Evolutionary conservation across 2,329 filamentous ascomycete species (phyloP).

Genomic region (Fusarium succisae): DNA sequence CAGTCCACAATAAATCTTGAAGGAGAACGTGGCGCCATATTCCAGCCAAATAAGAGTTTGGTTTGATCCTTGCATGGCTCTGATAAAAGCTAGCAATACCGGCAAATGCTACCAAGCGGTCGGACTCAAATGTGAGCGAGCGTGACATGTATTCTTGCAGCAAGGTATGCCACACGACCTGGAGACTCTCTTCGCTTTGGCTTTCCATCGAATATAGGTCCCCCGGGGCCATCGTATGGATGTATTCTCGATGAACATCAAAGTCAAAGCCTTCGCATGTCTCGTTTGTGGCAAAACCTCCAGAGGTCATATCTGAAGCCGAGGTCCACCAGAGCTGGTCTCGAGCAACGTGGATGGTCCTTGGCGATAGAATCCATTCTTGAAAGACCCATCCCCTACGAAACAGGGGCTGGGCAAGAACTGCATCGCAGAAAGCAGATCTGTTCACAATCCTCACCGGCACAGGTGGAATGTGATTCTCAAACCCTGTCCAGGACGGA

Average conservation of each 20-base stretch:
- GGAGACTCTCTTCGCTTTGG: not conserved
- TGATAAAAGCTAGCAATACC: constrained; percentile 27
- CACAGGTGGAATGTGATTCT: constrained; percentile 1
- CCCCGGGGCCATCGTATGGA: constrained; percentile 11
- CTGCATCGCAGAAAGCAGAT: constrained; percentile 21
- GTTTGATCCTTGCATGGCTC: not conserved
- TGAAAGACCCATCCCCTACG: constrained; percentile 32
- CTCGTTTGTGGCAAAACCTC: constrained; percentile 23
- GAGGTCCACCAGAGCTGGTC: constrained; percentile 36
- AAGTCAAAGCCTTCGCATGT: constrained; percentile 27
- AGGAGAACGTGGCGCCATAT: constrained; percentile 26
- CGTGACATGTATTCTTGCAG: constrained; percentile 27
- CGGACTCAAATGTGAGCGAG: constrained; percentile 28
- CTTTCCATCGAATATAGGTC: constrained; percentile 7
- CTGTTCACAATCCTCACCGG: constrained; percentile 21
- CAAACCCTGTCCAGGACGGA: constrained; percentile 24
- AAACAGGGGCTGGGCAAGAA: constrained; percentile 26
- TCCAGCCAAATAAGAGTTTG: constrained; percentile 23
- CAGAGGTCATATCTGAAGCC: constrained; percentile 14
- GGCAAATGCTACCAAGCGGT: constrained; percentile 27
- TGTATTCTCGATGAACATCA: not conserved
- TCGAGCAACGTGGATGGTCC: constrained; percentile 26
- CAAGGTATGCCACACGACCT: constrained; percentile 11
- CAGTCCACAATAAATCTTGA: constrained; percentile 17
- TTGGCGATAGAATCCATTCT: constrained; percentile 30